Percentiles rank a stretch among this genome's conserved stretches.
Conservation (phyloP, 176 grass and related monocot species). For the Hordeum marinum region DNA sequence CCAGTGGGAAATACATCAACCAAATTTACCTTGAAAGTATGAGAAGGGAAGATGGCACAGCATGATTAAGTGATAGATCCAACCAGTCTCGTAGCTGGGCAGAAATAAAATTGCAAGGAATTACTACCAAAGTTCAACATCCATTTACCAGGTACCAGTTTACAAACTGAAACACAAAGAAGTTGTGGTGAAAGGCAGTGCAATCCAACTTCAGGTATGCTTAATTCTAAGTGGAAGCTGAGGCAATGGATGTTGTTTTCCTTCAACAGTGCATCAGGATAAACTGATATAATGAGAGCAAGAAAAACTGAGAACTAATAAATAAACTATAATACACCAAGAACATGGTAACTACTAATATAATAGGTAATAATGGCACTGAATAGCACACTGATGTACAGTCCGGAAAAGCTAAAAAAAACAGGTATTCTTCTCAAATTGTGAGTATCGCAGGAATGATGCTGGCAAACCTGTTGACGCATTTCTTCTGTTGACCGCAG, state of each 20-base stretch:
- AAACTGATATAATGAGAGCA: neutral
- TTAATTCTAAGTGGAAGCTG: conserved; percentile 15
- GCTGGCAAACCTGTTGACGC: conserved; percentile 70
- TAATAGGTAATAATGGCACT: neutral
- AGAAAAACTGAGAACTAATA: conserved; percentile 9
- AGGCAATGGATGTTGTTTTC: neutral
- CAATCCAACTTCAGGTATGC: neutral
- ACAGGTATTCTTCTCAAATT: conserved; percentile 9
- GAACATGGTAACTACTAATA: conserved; percentile 22
- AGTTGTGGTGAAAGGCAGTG: neutral
- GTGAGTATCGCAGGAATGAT: neutral
- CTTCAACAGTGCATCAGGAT: neutral
- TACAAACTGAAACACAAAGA: neutral
- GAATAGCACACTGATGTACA: neutral
- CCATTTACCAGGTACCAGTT: neutral
- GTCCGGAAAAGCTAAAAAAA: neutral
- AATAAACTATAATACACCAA: neutral
- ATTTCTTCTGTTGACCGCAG: conserved; percentile 95
- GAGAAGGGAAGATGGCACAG: conserved; percentile 93
- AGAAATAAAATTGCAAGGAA: conserved; percentile 15
- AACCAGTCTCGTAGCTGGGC: conserved; percentile 90
- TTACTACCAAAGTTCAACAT: conserved; percentile 13
- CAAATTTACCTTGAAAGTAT: conserved; percentile 88
- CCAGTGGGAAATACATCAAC: conserved; percentile 4
- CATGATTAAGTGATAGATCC: conserved; percentile 93